These are phyloP conservation scores for Rhodosporidiobolus odoratus DNA, from an alignment of 768 basidiomycete species.

Conservation along the genomic window DNA sequence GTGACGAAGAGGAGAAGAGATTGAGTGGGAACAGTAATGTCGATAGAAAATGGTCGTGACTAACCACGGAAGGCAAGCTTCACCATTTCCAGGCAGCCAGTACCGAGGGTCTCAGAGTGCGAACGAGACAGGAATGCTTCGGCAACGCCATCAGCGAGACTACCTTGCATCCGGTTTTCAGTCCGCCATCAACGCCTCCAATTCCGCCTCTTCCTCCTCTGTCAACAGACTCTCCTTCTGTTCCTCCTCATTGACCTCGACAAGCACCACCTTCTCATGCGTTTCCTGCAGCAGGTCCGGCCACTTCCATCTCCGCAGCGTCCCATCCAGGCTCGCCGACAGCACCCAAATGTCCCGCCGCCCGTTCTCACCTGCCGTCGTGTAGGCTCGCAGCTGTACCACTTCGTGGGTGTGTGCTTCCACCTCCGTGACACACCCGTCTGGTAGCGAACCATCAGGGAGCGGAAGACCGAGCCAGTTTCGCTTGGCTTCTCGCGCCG, in stretches of 20 bases:
- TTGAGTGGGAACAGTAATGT: too few relatives aligned
- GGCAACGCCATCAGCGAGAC: too few relatives aligned
- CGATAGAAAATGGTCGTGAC: too few relatives aligned
- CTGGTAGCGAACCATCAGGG: background rate
- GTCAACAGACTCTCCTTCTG: conserved; percentile 53
- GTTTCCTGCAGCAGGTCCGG: conserved; percentile 52
- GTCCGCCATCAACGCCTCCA: conserved; percentile 66
- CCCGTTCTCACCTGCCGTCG: conserved; percentile 50
- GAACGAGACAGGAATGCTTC: too few relatives aligned
- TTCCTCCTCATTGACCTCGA: conserved; percentile 43
- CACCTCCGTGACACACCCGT: conserved; percentile 57
- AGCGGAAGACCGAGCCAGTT: conserved; percentile 2
- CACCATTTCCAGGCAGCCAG: too few relatives aligned
- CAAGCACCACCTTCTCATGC: conserved; percentile 41
- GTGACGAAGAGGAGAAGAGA: too few relatives aligned
- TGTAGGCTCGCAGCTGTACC: conserved; percentile 64
- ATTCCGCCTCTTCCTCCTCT: conserved; percentile 82
- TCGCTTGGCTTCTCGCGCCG: conserved; percentile 1
- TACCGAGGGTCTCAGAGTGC: too few relatives aligned
- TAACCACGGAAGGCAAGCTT: too few relatives aligned
- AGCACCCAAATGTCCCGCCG: conserved; percentile 72
- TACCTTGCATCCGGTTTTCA: background rate
- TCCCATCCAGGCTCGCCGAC: conserved; percentile 77
- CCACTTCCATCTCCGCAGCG: conserved; percentile 77
- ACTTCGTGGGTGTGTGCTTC: conserved; percentile 92